phyloP scores from a whole-genome alignment of 1,284 basidiomycete genomes.

The Ustilago loliicola region DNA sequence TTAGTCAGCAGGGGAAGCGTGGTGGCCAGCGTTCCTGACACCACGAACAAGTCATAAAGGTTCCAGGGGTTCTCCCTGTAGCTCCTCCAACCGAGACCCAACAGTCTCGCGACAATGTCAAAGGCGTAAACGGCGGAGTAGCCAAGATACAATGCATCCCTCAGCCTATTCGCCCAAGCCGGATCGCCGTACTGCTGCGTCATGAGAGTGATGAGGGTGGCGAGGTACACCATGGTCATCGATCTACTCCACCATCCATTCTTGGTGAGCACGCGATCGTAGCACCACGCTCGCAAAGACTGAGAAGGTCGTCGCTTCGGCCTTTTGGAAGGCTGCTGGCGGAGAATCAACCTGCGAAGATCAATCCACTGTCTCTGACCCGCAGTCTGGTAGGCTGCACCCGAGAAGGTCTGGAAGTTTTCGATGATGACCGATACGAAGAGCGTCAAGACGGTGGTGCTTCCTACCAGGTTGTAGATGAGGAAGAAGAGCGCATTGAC shows the following conservation, averaged over 20 bases:
- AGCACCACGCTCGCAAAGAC: constrained; percentile 85
- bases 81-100: constrained; percentile 86
- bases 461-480: constrained; percentile 92
- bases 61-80: constrained; percentile 88
- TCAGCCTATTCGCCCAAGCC: constrained; percentile 75
- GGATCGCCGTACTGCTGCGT: constrained; percentile 82
- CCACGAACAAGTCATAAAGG: constrained; percentile 87
- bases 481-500: constrained; percentile 88
- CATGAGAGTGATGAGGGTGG: constrained; percentile 90
- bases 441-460: constrained; percentile 77
- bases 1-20: constrained; percentile 76
- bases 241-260: constrained; percentile 91
- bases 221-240: constrained; percentile 84
- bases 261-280: constrained; percentile 88
- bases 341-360: constrained; percentile 86
- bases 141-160: constrained; percentile 83
- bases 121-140: constrained; percentile 82
- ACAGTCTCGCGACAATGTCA: constrained; percentile 83
- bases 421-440: constrained; percentile 88
- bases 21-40: constrained; percentile 85
- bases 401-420: constrained; percentile 86
- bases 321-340: constrained; percentile 87
- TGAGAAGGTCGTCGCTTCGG: constrained; percentile 77
- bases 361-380: constrained; percentile 97
- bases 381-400: constrained; percentile 80